Percentiles rank a stretch among this genome's conserved stretches.
phyloP scores from a whole-genome alignment of 768 basidiomycete genomes.

The Strobilomyces confusus region DNA sequence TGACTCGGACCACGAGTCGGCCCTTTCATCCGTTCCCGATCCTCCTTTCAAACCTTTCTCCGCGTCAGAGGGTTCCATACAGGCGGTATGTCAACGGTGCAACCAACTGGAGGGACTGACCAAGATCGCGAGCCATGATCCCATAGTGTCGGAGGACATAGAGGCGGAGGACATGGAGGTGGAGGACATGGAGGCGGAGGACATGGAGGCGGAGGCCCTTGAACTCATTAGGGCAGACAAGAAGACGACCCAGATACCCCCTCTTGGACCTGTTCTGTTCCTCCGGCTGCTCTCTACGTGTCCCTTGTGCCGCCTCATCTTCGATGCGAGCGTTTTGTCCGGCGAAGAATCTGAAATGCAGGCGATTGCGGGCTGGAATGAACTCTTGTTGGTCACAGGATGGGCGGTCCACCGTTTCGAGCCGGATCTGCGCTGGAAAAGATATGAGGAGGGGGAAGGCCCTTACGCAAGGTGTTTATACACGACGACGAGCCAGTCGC shows the following conservation, averaged over 20 bases:
- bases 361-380: too few relatives aligned
- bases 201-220: neutral
- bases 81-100: slow-evolving; percentile 3
- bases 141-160: neutral
- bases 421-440: neutral
- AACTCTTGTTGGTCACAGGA: neutral
- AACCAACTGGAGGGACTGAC: neutral
- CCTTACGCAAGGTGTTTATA: slow-evolving; percentile 11
- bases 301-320: slow-evolving; percentile 10
- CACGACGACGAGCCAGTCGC: neutral
- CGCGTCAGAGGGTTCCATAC: neutral
- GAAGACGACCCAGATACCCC: neutral
- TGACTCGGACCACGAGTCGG: too few relatives aligned
- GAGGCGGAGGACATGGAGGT: too few relatives aligned
- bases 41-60: neutral
- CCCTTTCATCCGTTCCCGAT: too few relatives aligned
- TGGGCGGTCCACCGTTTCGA: slow-evolving; percentile 3
- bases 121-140: neutral
- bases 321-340: slow-evolving; percentile 5
- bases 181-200: neutral
- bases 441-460: neutral
- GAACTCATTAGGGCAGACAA: too few relatives aligned
- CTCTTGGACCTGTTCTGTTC: neutral
- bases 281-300: slow-evolving; percentile 6
- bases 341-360: neutral